Evolutionary conservation across 2,329 filamentous ascomycete species (phyloP), one percentile per base, ranked within the genome.

Genomic region (Kalaharituber pfeilii): DNA sequence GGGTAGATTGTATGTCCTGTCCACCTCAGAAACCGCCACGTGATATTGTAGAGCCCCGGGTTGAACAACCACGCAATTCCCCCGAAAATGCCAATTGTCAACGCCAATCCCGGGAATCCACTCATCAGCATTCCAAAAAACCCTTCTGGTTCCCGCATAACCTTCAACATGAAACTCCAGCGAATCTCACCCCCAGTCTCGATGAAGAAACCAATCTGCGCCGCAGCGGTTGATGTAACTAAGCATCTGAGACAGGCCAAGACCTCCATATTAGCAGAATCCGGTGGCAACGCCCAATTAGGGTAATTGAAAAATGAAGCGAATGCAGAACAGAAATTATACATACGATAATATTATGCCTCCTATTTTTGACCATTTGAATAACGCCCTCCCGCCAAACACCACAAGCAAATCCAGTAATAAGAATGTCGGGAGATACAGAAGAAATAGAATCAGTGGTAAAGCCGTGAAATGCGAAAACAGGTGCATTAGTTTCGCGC

Each of bases 131-230:
- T 60, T 22, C 69, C 64, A 55, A 67, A 66, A 60, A 69, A 66
- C 11, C 66, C 68, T 5, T 64, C 67, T 7, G 66, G 66, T 52
- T 69, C 67, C 11, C 59, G 63, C 9, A 68, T 57, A 55, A 70
- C 64, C 56, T 64, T 69, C 54, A 60, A 60, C 29, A 64, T 64
- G 30, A 67, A 65, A 29, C 62, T 62, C 68, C 68, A 70, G 57
- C 67, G 65, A 50, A 70, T 66, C 56, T 70, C 68, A 29, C 66
- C 66, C 6, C 68, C 68, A 1, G 68, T 70, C 54, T 69, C 66
- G 50, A 68, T 58, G 55, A 67, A 69, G 60, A 70, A 69, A 29
- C 66, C 66, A 51, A 69, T 66, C 55, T 68, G 67, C 13, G 65
- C 60, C 27, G 67, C 65, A 9, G 67, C 64, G 2, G 66, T 64